phyloP scores from a whole-genome alignment of 140 eudicot species.

The Flaveria floridana region DNA sequence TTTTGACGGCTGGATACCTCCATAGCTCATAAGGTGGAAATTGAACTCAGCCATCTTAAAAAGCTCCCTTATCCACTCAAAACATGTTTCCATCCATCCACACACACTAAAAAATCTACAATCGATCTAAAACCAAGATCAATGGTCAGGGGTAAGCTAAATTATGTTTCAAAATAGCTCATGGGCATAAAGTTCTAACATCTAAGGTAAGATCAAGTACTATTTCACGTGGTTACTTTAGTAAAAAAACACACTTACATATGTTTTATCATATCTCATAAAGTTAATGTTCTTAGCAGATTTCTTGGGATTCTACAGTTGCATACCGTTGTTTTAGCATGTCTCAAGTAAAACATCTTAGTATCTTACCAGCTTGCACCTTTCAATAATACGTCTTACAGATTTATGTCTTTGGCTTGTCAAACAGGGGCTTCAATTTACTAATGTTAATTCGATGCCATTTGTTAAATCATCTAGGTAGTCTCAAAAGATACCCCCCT shows the following conservation, averaged over 20 bases:
- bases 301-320: no score
- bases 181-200: conserved; percentile 5
- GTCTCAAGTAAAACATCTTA: no score
- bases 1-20: conserved; percentile 1
- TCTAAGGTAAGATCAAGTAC: no score
- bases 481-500: no score
- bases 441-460: no score
- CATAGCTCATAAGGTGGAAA: neutral
- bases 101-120: neutral
- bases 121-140: conserved; percentile 17
- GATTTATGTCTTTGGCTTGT: no score
- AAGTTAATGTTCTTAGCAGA: no score
- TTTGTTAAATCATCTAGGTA: no score
- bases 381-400: no score
- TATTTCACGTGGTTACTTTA: conserved; percentile 6
- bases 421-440: no score
- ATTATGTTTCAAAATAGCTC: neutral
- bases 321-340: no score
- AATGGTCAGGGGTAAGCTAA: conserved; percentile 2
- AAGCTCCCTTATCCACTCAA: neutral
- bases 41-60: neutral
- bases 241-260: conserved; percentile 13
- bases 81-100: neutral
- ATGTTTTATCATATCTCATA: neutral
- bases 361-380: no score